phyloP scores from a whole-genome alignment of 1,139 yeast species.

The Saccharomyces hybrid region DNA sequence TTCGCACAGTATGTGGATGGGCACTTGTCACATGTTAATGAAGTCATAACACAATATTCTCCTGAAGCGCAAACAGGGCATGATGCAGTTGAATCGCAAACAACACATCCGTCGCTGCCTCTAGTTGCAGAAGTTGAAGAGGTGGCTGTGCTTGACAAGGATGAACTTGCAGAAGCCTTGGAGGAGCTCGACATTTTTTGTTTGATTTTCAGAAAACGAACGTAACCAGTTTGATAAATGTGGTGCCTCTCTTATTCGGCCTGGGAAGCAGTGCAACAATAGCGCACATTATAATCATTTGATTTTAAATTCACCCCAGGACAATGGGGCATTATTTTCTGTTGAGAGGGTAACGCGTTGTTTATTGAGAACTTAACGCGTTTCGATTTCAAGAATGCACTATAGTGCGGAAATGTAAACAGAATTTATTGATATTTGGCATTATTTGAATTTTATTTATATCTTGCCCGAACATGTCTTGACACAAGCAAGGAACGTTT shows the following conservation, averaged over 20 bases:
- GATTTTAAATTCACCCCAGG: not conserved
- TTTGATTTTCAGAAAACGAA: not conserved
- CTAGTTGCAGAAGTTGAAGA: constrained; percentile 8
- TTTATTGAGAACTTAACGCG: not conserved
- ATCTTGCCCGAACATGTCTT: not conserved
- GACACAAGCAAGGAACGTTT: not conserved
- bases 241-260: not conserved
- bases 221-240: not conserved
- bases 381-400: not conserved
- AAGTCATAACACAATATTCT: constrained; percentile 44
- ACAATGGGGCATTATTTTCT: not conserved
- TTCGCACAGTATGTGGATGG: constrained; percentile 47
- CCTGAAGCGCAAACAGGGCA: constrained; percentile 52
- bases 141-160: not conserved
- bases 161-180: not conserved
- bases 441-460: not conserved
- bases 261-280: not conserved
- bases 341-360: not conserved
- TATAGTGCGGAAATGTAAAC: not conserved
- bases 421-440: not conserved
- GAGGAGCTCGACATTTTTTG: not conserved
- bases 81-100: constrained; percentile 36
- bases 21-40: constrained; percentile 51
- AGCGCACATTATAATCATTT: not conserved
- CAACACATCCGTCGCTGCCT: constrained; percentile 39